Evolutionary conservation across 768 basidiomycete species (phyloP).

Genomic region (Cystobasidiopsis lactophilus): DNA sequence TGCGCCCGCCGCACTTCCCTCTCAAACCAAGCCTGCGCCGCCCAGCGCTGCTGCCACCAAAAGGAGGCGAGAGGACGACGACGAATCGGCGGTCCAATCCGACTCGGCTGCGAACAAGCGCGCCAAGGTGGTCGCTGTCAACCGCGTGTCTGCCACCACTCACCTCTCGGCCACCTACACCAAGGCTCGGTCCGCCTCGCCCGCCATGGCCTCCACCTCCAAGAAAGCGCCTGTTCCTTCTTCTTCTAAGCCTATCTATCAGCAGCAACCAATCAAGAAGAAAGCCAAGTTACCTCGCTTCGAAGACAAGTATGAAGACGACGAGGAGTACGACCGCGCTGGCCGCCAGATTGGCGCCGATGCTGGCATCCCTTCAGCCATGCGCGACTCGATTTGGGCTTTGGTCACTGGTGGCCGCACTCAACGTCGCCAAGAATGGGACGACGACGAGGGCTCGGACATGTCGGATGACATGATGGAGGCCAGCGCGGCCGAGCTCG

Average conservation of each 20-base stretch:
- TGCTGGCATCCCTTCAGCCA: too few species aligned
- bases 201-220: too few species aligned
- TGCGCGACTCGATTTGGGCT: conserved; percentile 2
- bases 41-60: neutral
- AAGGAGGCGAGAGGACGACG: neutral
- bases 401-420: conserved; percentile 2
- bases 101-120: too few species aligned
- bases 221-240: too few species aligned
- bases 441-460: conserved; percentile 8
- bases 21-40: neutral
- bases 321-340: neutral
- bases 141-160: too few species aligned
- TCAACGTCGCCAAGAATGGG: conserved; percentile 6
- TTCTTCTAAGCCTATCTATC: too few species aligned
- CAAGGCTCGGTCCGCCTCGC: too few species aligned
- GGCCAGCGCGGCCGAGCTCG: conserved; percentile 8
- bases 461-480: conserved; percentile 19
- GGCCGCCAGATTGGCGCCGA: too few species aligned
- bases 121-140: too few species aligned
- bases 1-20: neutral
- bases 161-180: too few species aligned
- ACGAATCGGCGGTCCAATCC: neutral
- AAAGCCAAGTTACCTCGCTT: neutral
- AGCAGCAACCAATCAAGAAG: too few species aligned
- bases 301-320: neutral